Evolutionary conservation across 2,329 filamentous ascomycete genomes (phyloP), one percentile per base, ranked within the genome.

Genomic region (Penicillium polonicum): DNA sequence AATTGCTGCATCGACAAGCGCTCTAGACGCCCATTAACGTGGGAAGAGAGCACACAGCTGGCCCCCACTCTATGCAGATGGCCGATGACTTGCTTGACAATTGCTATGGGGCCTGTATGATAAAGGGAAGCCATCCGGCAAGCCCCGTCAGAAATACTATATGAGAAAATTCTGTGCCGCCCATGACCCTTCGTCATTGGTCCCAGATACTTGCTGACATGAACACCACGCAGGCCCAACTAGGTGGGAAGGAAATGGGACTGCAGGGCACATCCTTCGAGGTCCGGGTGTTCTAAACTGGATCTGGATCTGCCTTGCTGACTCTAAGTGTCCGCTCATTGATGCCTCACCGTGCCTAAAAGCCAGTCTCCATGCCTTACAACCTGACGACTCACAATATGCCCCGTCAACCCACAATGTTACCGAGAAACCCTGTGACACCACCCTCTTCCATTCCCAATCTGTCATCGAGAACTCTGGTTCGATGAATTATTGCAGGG

Each of bases 1-100:
- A 21, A 59, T 42, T 53, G 42, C 43, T 66, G 62, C 62, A 66
- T 53, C 27, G 41, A 65, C 68, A 73, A 72, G 69, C 70, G 70
- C 71, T 68, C 62, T 70, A 72, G 62, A 70, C 70, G 70, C 71
- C 63, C 52, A 41, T 46, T 53, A 63, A 58, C 57, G 38, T 62
- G 62, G 49, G 31, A 62, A 58, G 8, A 29, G 23, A 53, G 42
- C 41, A 56, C 35, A 44, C 42, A 39, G 45, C 62, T 39, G 9
- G 13, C 52, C 62, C 58, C 52, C 55, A 52, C 43, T 59, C 57
- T 46, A 63, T 63, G 60, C 64, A 58, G 55, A 59, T 52, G 55
- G 39, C 50, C 48, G 53, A 65, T 64, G 59, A 66, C 62, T 61
- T 66, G 60, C 65, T 57, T 59, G 48, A 46, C 19, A 38, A 44